phyloP scores from a whole-genome alignment of 1,284 basidiomycete genomes.

The Malassezia pachydermatis region DNA sequence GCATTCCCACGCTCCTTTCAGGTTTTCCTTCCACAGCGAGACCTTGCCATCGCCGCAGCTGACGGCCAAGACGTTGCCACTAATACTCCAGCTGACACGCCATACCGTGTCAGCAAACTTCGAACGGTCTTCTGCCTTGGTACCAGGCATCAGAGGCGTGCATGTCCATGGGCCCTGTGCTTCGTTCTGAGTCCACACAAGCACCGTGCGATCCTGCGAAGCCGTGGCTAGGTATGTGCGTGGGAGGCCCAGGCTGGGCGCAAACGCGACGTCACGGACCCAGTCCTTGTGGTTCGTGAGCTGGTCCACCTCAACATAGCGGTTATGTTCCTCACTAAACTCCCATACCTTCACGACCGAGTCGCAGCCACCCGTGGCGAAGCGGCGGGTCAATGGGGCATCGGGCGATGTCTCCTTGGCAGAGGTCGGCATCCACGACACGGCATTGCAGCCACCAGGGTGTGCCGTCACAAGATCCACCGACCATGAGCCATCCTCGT shows the following conservation, averaged over 20 bases:
- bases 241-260: conserved; percentile 87
- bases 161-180: conserved; percentile 72
- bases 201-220: conserved; percentile 74
- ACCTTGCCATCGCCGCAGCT: conserved; percentile 98
- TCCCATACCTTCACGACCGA: conserved; percentile 92
- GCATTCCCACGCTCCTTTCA: conserved; percentile 89
- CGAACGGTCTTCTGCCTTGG: conserved; percentile 14
- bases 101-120: conserved; percentile 58
- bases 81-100: conserved; percentile 92
- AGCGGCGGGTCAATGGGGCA: conserved; percentile 48
- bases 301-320: conserved; percentile 36
- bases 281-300: conserved; percentile 68
- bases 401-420: conserved; percentile 45
- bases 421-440: conserved; percentile 77
- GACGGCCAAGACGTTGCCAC: conserved; percentile 89
- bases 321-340: conserved; percentile 52
- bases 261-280: conserved; percentile 96
- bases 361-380: conserved; percentile 91
- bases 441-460: conserved; percentile 89
- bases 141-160: conserved; percentile 66
- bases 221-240: conserved; percentile 90
- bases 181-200: conserved; percentile 85
- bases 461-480: conserved; percentile 92
- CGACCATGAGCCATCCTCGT: conserved; percentile 93
- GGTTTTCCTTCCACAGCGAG: conserved; percentile 93